These are phyloP conservation scores for Fusarium chuoi DNA, from an alignment of 2,329 filamentous ascomycete species.

Conservation along the genomic window DNA sequence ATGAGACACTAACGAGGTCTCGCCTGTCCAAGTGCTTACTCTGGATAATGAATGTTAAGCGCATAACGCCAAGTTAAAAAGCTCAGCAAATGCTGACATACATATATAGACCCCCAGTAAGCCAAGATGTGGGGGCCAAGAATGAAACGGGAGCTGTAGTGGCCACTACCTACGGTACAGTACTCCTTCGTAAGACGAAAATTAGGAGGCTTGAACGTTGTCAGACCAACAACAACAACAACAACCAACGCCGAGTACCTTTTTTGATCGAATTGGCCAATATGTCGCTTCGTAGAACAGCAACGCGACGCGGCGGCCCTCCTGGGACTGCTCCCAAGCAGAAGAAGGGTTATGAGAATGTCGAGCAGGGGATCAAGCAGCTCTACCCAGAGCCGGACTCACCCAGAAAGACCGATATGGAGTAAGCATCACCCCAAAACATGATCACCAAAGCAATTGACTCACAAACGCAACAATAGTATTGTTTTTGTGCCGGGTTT, in stretches of 20 bases:
- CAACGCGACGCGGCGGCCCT: slow-evolving; percentile 42
- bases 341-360: slow-evolving; percentile 50
- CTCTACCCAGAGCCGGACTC: slow-evolving; percentile 48
- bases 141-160: not conserved
- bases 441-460: not conserved
- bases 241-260: fast-evolving
- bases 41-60: not conserved
- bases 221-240: not conserved
- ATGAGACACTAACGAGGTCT: not conserved
- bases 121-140: slow-evolving; percentile 15
- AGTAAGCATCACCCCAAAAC: slow-evolving; percentile 30
- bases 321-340: slow-evolving; percentile 19
- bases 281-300: slow-evolving; percentile 26
- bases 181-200: not conserved
- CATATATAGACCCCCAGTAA: not conserved
- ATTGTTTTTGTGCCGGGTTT: slow-evolving; percentile 56
- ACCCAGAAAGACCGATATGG: slow-evolving; percentile 48
- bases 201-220: not conserved
- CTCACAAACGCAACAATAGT: slow-evolving; percentile 25
- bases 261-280: not conserved
- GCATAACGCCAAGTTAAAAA: not conserved
- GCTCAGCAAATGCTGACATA: not conserved
- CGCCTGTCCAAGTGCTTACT: not conserved
- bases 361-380: slow-evolving; percentile 53
- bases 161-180: not conserved